Conservation (phyloP, 108 stramenopile species). For the Cyclotella cryptica region DNA sequence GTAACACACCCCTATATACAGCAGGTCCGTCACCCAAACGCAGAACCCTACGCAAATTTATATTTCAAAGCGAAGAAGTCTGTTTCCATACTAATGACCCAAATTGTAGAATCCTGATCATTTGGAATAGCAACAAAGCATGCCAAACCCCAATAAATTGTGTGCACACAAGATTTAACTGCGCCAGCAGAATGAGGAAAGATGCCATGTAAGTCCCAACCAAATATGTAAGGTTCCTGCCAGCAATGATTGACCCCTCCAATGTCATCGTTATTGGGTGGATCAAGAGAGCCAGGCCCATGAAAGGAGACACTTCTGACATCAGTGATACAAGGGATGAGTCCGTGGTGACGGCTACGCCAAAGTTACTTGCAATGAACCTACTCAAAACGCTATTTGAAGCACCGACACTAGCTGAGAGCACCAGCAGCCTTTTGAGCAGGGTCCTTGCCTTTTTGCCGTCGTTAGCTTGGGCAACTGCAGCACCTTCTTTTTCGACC, state of each 20-base stretch:
- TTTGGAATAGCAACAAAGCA: conserved; percentile 73
- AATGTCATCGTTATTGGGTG: conserved; percentile 84
- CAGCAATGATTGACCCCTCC: conserved; percentile 79
- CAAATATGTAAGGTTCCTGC: conserved; percentile 65
- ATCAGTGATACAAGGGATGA: conserved; percentile 60
- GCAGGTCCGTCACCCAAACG: conserved; percentile 22
- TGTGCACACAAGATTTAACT: conserved; percentile 54
- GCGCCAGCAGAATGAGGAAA: conserved; percentile 49
- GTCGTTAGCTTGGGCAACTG: neutral
- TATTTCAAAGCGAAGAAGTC: too few relatives aligned
- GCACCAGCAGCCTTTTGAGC: conserved; percentile 38
- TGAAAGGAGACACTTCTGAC: conserved; percentile 46
- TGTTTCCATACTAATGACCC: conserved; percentile 23
- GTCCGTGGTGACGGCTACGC: conserved; percentile 45
- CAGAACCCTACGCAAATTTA: conserved; percentile 40
- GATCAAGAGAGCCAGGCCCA: conserved; percentile 58
- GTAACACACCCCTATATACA: conserved; percentile 29
- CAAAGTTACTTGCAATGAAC: conserved; percentile 65
- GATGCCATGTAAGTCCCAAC: conserved; percentile 65
- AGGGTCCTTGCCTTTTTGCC: conserved; percentile 42
- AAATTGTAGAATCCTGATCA: conserved; percentile 68
- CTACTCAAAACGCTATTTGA: conserved; percentile 41
- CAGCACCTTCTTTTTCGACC: conserved; percentile 21
- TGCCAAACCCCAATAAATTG: conserved; percentile 74
- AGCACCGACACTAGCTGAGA: conserved; percentile 31